These are phyloP conservation scores for Gyrodon lividus DNA, from an alignment of 768 basidiomycete genomes.

Conservation along the genomic window DNA sequence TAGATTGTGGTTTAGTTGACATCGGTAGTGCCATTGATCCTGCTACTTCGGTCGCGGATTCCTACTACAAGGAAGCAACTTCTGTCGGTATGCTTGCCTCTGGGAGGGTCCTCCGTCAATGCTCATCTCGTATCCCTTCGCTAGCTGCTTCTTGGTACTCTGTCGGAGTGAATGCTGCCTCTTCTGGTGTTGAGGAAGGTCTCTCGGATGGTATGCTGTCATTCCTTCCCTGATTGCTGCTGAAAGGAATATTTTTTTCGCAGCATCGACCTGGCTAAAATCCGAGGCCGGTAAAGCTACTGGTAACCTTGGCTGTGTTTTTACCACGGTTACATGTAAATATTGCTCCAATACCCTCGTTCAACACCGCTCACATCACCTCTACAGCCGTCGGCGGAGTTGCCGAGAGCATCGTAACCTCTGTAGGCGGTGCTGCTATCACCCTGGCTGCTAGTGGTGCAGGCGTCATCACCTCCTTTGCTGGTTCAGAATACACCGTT, in stretches of 20 bases:
- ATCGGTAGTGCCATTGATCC: conserved; percentile 41
- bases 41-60: conserved; percentile 36
- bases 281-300: conserved; percentile 7
- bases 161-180: conserved; percentile 16
- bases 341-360: background rate
- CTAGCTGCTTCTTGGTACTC: conserved; percentile 19
- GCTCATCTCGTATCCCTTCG: background rate
- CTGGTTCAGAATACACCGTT: conserved; percentile 53
- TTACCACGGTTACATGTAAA: conserved; percentile 27
- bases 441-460: conserved; percentile 50
- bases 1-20: conserved; percentile 14
- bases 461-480: conserved; percentile 47
- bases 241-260: background rate
- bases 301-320: background rate
- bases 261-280: conserved; percentile 19
- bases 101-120: background rate
- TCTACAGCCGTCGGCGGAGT: conserved; percentile 51
- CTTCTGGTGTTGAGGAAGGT: conserved; percentile 12
- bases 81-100: conserved; percentile 14
- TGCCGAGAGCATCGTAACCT: conserved; percentile 55
- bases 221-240: background rate
- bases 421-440: conserved; percentile 55
- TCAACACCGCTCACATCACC: background rate
- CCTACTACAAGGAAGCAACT: conserved; percentile 32
- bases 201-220: conserved; percentile 16